phyloP scores from a whole-genome alignment of 148 eudicot species.

The Rhododendron vialii region DNA sequence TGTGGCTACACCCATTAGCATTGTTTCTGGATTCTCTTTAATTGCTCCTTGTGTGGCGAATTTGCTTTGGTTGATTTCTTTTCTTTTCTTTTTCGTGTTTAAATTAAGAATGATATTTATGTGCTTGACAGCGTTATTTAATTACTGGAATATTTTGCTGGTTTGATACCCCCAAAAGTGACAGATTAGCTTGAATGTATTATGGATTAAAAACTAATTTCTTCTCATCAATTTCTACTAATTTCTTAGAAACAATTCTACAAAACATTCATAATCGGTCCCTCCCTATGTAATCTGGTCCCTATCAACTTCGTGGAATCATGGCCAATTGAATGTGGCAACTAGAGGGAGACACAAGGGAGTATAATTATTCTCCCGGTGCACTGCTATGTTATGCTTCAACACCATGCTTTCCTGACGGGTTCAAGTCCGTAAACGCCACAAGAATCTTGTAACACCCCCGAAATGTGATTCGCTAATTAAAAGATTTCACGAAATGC shows the following conservation, averaged over 20 bases:
- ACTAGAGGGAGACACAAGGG: not conserved
- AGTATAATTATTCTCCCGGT: not conserved
- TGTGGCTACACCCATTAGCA: not conserved
- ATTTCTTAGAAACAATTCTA: not conserved
- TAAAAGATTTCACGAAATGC: no score
- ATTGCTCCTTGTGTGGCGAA: not conserved
- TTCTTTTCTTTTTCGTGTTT: not conserved
- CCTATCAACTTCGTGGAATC: not conserved
- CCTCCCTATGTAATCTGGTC: not conserved
- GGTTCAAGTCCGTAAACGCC: no score
- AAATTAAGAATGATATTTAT: not conserved
- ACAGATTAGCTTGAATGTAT: no score
- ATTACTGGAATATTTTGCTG: not conserved
- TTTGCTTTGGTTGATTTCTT: not conserved
- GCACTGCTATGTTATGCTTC: no score
- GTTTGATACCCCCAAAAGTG: no score
- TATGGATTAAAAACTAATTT: no score
- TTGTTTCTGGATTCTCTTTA: not conserved
- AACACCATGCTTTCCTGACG: no score
- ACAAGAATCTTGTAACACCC: no score
- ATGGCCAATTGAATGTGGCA: not conserved
- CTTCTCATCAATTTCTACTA: no score
- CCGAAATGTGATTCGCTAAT: no score
- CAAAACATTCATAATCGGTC: not conserved
- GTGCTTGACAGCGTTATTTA: not conserved